Evolutionary conservation across 2,329 filamentous ascomycete species (phyloP).

Genomic region (Alternaria novae-zelandiae): DNA sequence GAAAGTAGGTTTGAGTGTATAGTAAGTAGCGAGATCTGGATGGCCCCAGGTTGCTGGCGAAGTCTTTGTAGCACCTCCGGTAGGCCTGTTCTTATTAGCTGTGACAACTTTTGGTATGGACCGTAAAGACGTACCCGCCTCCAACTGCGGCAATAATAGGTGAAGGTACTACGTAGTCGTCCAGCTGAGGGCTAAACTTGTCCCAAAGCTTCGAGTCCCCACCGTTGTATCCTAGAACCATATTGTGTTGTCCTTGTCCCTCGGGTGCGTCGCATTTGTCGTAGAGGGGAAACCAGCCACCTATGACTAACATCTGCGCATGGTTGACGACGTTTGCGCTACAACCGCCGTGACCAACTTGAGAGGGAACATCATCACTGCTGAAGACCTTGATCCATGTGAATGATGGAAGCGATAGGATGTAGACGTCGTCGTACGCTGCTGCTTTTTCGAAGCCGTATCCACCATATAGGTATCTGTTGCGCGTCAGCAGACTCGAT

Average conservation of each 20-base stretch:
- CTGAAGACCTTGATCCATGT: constrained; percentile 65
- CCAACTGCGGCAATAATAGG: constrained; percentile 58
- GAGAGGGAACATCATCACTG: constrained; percentile 32
- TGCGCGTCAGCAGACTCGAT: neutral
- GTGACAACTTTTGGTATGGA: constrained; percentile 13
- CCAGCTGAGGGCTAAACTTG: constrained; percentile 58
- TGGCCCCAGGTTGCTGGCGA: constrained; percentile 60
- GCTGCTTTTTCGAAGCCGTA: constrained; percentile 56
- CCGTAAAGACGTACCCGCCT: constrained; percentile 39
- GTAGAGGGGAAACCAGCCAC: constrained; percentile 60
- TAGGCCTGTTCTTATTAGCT: constrained; percentile 41
- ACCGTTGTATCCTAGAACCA: constrained; percentile 61
- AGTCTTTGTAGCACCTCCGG: constrained; percentile 62
- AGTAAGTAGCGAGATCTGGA: constrained; percentile 60
- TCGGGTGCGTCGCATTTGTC: constrained; percentile 59
- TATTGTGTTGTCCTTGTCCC: constrained; percentile 63
- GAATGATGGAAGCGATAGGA: constrained; percentile 68
- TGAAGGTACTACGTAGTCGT: constrained; percentile 62
- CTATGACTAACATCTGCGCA: constrained; percentile 68
- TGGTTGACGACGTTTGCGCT: constrained; percentile 63
- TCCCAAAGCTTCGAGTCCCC: constrained; percentile 57
- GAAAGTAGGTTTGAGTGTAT: constrained; percentile 58
- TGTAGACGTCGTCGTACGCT: constrained; percentile 68
- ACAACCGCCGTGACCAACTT: constrained; percentile 61
- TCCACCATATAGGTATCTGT: constrained; percentile 68